Evolutionary conservation across 2,329 filamentous ascomycete species (phyloP), one percentile per base, ranked within the genome.

Genomic region (Pyrenochaeta sp.): DNA sequence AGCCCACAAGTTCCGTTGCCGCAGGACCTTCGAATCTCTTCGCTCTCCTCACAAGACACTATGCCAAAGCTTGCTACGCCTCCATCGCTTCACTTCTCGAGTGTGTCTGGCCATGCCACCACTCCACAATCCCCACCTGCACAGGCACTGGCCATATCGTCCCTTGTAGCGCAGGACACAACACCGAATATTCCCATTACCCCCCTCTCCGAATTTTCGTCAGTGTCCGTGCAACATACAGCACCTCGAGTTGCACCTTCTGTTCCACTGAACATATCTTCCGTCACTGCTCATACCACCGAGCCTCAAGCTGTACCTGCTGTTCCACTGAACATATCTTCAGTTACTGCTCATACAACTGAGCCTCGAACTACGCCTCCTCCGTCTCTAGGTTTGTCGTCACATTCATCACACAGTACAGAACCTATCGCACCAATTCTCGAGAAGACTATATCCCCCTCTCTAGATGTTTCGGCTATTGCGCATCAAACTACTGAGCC

Each of bases 401-500:
- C 45, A n/a, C 49, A 66, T 18, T 60, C 55, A 9, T 58, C 59
- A 7, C 57, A 67, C 27, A 49, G 49, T 29, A 69, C 65, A 20
- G 54, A 76, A 43, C 76, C 67, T 36, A 37, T 64, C 12, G 58
- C 56, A n/a, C 63, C 76, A 12, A 52, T 66, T 11, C 54, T 64
- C 5, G 68, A 74, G 42, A 71, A 70, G 66, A 61, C 41, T 7
- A 45, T 70, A 14, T 35, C 58, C 7, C 64, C 67, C 30, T 66
- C 74, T 47, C 51, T 72, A 15, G 51, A 60, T 32, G 36, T 68
- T 6, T 74, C 72, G 12, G 57, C 62, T 2, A 67, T 73, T 46
- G 49, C 60, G 23, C 68, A 68, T 10, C 65, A 73, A 43, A 56
- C 60, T 20, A 72, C 71, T 3, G 67, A 69, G 43, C 71, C 68